Base-by-base conservation (phyloP, 1,139 yeast species). In the Taphrina pruni region DNA sequence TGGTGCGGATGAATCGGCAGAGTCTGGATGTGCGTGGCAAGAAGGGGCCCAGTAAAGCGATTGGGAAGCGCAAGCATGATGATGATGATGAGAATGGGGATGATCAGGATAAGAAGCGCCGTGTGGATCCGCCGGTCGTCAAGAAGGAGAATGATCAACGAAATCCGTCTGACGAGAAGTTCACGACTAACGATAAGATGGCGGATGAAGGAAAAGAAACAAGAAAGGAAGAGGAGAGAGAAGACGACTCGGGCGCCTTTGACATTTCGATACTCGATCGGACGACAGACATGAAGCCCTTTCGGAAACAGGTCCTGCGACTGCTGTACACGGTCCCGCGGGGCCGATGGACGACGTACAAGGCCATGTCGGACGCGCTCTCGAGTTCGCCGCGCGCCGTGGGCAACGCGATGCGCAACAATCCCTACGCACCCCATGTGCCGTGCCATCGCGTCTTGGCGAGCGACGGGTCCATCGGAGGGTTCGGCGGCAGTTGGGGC, bases 401-500 rank as follows among this genome's bases (percentile, higher is more conserved):
- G 6, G 66, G 66, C 8, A 61, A 51, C 26, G 66, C 66, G 6
- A 39, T 61, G 58, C 11, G 58, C 35, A 38, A 51, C 48, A 61
- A 61, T 41, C 66, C 66, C 5, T 61, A 17, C 48, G 57, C 66
- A 11, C 66, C 66, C 9, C 17, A 32, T 26, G 58, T 61, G 43
- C 66, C 66, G 48, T 61, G 66, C 32, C 66, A 61, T 41, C 46
- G 56, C 32, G 43, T 52, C 46, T n/a, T 60, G 21, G 55, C 54
- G 48, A 21, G 69, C 50, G 60, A 50, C 67, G 56, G 52, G 43
- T 9, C 60, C 17, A 66, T 55, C 55, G 60, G 68, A 20, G 66
- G 57, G 56, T 41, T 54, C 67, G 50, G 57, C 38, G 45, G 55
- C 50, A 21, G 51, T 26, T 32, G 71, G 69, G 66, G 71, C 70